Percentiles rank a stretch among this genome's conserved stretches.
Conservation (phyloP, 179 eudicot genomes). For the Pouteria campechiana region DNA sequence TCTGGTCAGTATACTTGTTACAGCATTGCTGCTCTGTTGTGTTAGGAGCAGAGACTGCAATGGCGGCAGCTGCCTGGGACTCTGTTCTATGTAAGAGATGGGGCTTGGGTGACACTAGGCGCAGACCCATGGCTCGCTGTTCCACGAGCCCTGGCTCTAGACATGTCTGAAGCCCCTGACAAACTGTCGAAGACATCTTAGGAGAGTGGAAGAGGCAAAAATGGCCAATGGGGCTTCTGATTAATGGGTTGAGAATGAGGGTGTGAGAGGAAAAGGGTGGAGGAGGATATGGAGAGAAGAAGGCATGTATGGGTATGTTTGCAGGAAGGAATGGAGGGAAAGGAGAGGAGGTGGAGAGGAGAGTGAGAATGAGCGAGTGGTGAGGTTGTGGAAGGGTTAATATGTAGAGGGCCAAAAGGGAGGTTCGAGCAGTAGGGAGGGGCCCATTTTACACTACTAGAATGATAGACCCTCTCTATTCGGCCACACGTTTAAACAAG, state of each 20-base stretch:
- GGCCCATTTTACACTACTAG: slow-evolving; percentile 4
- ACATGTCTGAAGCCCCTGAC: slow-evolving; percentile 27
- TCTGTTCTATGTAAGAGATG: no score
- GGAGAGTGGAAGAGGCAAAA: slow-evolving; percentile 6
- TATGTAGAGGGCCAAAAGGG: slow-evolving; percentile 28
- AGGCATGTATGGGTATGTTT: background rate
- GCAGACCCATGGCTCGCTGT: slow-evolving; percentile 34
- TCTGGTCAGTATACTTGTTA: background rate
- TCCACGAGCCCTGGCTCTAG: slow-evolving; percentile 29
- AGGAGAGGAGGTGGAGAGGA: background rate
- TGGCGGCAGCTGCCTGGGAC: no score
- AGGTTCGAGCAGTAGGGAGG: background rate
- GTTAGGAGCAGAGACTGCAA: background rate
- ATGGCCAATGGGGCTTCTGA: slow-evolving; percentile 1
- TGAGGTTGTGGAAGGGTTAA: slow-evolving; percentile 15
- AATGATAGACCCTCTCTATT: background rate
- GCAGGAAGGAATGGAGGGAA: background rate
- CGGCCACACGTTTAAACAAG: no score
- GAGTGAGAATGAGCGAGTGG: slow-evolving; percentile 14
- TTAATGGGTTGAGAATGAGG: background rate
- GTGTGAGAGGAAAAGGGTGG: background rate
- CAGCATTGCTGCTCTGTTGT: background rate
- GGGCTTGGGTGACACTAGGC: slow-evolving; percentile 14
- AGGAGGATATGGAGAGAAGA: background rate
- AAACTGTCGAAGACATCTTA: slow-evolving; percentile 56